Percentiles rank a stretch among this genome's conserved stretches.
These are phyloP conservation scores for Chimonanthus praecox DNA, from an alignment of 164 flowering plant species.

Conservation along the genomic window DNA sequence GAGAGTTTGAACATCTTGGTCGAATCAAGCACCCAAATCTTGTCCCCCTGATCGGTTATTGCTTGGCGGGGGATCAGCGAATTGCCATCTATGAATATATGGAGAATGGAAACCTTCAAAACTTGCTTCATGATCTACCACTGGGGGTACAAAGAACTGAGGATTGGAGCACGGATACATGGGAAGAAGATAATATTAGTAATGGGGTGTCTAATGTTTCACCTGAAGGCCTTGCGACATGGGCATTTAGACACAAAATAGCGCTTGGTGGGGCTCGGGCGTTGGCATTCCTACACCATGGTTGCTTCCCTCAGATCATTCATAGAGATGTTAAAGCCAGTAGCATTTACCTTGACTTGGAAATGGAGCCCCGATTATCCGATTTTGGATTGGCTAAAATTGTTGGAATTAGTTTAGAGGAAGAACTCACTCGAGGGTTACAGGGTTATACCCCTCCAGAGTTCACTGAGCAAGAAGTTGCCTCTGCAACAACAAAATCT, in stretches of 20 bases:
- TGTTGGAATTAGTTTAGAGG: slow-evolving; percentile 50
- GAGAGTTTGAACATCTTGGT: slow-evolving; percentile 68
- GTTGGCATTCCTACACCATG: slow-evolving; percentile 83
- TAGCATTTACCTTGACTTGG: slow-evolving; percentile 65
- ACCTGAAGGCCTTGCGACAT: slow-evolving; percentile 48
- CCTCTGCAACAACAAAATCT: slow-evolving; percentile 48
- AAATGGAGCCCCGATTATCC: slow-evolving; percentile 74
- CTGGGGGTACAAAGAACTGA: slow-evolving; percentile 52
- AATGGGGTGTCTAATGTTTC: slow-evolving; percentile 35
- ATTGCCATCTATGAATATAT: slow-evolving; percentile 82
- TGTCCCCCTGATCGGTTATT: slow-evolving; percentile 78
- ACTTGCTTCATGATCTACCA: slow-evolving; percentile 75
- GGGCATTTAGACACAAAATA: slow-evolving; percentile 71
- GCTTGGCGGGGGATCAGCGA: slow-evolving; percentile 84
- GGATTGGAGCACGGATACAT: slow-evolving; percentile 82
- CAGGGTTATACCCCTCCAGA: slow-evolving; percentile 72
- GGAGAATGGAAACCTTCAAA: slow-evolving; percentile 87
- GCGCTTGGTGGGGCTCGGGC: slow-evolving; percentile 88
- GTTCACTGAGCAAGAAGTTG: slow-evolving; percentile 26
- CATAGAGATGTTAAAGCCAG: slow-evolving; percentile 82
- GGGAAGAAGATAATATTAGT: slow-evolving; percentile 54
- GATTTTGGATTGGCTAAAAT: slow-evolving; percentile 77
- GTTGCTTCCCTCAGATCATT: slow-evolving; percentile 78
- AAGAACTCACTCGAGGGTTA: slow-evolving; percentile 38
- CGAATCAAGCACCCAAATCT: slow-evolving; percentile 85